These are phyloP conservation scores for Plantago coronopus DNA, from an alignment of 305 asterid genomes.

Conservation along the genomic window DNA sequence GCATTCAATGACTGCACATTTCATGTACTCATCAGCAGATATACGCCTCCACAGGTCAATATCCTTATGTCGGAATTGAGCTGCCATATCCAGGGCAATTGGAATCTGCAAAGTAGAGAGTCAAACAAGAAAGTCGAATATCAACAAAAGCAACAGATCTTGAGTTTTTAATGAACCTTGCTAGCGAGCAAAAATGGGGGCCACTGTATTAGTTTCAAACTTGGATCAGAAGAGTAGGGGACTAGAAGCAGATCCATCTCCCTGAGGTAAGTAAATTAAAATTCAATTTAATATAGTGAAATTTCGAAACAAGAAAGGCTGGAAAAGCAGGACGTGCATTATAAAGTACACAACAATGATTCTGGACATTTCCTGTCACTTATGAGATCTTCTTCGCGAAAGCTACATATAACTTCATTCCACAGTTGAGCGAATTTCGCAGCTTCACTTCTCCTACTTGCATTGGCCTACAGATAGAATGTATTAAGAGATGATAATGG, in stretches of 20 bases:
- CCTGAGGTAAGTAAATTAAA: conserved; percentile 48
- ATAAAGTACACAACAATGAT: conserved; percentile 15
- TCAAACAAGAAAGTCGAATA: conserved; percentile 23
- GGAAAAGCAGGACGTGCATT: conserved; percentile 13
- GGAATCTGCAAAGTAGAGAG: conserved; percentile 72
- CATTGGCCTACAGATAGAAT: conserved; percentile 44
- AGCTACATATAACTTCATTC: conserved; percentile 95
- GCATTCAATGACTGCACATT: conserved; percentile 95
- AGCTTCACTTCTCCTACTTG: conserved; percentile 90
- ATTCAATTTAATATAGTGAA: conserved; percentile 29
- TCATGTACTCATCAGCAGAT: conserved; percentile 87
- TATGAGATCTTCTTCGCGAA: conserved; percentile 97
- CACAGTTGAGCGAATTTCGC: conserved; percentile 95
- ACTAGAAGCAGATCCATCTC: conserved; percentile 99
- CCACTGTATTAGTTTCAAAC: conserved; percentile 89
- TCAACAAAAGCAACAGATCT: conserved; percentile 15
- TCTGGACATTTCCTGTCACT: conserved; percentile 72
- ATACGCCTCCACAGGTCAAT: conserved; percentile 96
- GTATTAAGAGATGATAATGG: conserved; percentile 21
- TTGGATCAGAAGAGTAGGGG: conserved; percentile 93
- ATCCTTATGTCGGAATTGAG: conserved; percentile 81
- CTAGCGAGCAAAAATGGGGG: conserved; percentile 99
- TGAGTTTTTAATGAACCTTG: conserved; percentile 53
- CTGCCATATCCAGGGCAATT: conserved; percentile 94
- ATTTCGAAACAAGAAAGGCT: conserved; percentile 12